Base-by-base conservation (phyloP, 2,329 filamentous ascomycete species). In the Eutypella sp. region DNA sequence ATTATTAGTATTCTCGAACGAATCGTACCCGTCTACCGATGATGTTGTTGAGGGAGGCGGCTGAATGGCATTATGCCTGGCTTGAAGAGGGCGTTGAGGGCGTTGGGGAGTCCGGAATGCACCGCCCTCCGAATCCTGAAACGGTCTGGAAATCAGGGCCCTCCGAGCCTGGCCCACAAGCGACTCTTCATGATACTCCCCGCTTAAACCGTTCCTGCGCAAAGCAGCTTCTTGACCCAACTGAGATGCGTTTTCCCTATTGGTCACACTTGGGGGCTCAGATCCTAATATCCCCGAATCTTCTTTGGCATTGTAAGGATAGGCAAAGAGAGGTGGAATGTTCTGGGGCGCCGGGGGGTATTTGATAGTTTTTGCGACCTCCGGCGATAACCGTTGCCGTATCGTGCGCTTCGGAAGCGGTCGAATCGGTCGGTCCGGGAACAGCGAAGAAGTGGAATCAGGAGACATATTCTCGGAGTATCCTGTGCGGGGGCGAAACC, bases 1-100 rank as follows among this genome's bases (percentile, higher is more conserved):
- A 65, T 99, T 99, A 66, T 96, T 97, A 29, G 89, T 95, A 60
- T 97, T 97, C 67, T 99, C 93, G 59, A 96, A 95, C 6, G 89
- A 93, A 66, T 99, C 93, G 65, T 97, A 97, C 13, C 91, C 90
- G 64, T 97, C 92, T 10, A 81, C 72, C 3, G 85, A 86, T 4
- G 84, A 85, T 5, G 80, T 76, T 20, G 84, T 82, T 11, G 88
- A 89, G 37, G 77, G 78, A 41, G 84, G 78, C 19, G 81, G 79
- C 37, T 81, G 74, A 16, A 72, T 67, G 46, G 73, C 74, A 2
- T 65, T 48, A 41, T 73, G 70, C 47, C 71, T 73, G 25, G 67
- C 52, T 25, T 69, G 66, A n/a, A 76, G 71, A 19, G 66, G 62
- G 46, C 72, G 74, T 42, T 67, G 64, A 22, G 66, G 62, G 46